These are phyloP conservation scores for Prosopis cineraria DNA, from an alignment of 306 rosid genomes.

Conservation along the genomic window DNA sequence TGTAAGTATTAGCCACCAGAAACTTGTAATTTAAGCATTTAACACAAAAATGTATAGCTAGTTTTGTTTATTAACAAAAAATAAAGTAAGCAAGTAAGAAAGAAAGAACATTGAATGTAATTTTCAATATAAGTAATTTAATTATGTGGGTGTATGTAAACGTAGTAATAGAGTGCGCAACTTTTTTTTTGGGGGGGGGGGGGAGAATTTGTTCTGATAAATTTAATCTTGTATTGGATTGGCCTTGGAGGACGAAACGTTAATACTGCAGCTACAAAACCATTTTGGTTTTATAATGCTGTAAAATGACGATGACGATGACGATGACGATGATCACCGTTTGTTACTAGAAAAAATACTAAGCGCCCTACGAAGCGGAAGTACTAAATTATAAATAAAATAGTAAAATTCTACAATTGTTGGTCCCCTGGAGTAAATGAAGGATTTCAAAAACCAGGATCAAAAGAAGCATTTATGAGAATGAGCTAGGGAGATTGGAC, in stretches of 20 bases:
- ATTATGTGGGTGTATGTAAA: not conserved
- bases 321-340: too few relatives aligned
- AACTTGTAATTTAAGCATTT: too few relatives aligned
- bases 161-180: not conserved
- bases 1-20: too few relatives aligned
- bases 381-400: not conserved
- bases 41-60: too few relatives aligned
- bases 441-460: not conserved
- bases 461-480: not conserved
- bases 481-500: not conserved
- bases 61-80: not conserved
- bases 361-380: not conserved
- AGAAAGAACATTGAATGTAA: not conserved
- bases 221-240: not conserved
- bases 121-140: not conserved
- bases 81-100: too few relatives aligned
- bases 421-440: not conserved
- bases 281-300: too few relatives aligned
- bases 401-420: not conserved
- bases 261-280: not conserved
- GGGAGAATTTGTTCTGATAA: not conserved
- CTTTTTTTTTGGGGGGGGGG: too few relatives aligned
- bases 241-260: not conserved
- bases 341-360: not conserved
- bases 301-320: too few relatives aligned